Percentiles rank a stretch among this genome's conserved stretches.
Evolutionary conservation across 768 basidiomycete genomes (phyloP).

Genomic region (Daedaleopsis sinensis): DNA sequence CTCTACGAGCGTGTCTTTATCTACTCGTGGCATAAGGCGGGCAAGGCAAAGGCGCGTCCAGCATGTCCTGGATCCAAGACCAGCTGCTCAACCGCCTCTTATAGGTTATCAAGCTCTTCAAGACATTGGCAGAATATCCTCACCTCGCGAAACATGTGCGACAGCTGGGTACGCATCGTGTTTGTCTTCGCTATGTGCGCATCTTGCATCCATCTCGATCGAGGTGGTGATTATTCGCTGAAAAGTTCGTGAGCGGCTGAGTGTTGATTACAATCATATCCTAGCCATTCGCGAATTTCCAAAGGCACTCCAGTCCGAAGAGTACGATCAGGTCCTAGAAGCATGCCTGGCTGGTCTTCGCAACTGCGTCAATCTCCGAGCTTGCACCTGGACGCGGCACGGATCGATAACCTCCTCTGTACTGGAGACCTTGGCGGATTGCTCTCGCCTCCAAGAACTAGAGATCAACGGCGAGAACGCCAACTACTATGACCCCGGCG

Average conservation of each 20-base stretch:
- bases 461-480: slow-evolving; percentile 73
- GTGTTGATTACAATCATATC: background rate
- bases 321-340: slow-evolving; percentile 39
- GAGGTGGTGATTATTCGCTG: background rate
- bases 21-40: slow-evolving; percentile 72
- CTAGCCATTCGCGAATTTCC: slow-evolving; percentile 79
- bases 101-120: too few relatives aligned
- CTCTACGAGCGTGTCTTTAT: slow-evolving; percentile 65
- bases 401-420: slow-evolving; percentile 67
- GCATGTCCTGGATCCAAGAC: background rate
- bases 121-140: slow-evolving; percentile 50
- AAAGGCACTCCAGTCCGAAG: slow-evolving; percentile 42
- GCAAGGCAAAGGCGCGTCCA: slow-evolving; percentile 56
- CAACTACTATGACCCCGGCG: slow-evolving; percentile 52
- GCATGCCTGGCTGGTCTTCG: slow-evolving; percentile 52
- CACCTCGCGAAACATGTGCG: slow-evolving; percentile 62
- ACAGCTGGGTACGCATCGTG: slow-evolving; percentile 49
- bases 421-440: slow-evolving; percentile 51
- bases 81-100: background rate
- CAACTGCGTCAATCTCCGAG: slow-evolving; percentile 62
- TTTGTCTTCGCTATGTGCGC: background rate
- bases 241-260: too few relatives aligned
- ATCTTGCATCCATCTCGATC: too few relatives aligned
- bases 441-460: slow-evolving; percentile 50
- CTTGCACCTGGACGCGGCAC: slow-evolving; percentile 82